Conservation (phyloP, 2,329 filamentous ascomycete genomes). For the Microsporum ferrugineum region DNA sequence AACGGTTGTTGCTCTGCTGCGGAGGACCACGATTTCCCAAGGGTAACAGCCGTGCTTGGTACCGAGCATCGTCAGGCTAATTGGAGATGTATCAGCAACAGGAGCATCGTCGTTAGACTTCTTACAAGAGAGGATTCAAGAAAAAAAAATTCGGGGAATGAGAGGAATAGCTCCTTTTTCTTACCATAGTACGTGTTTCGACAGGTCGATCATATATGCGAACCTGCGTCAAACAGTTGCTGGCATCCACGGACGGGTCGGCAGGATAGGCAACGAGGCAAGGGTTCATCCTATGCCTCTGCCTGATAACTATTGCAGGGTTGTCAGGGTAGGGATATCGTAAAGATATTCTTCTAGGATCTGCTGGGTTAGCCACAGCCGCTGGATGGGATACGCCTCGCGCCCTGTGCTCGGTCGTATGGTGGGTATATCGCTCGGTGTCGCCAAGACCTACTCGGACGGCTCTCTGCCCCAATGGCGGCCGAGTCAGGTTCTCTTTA, state of each 20-base stretch:
- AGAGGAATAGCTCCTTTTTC: neutral
- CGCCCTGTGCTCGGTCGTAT: neutral
- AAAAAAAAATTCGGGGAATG: neutral
- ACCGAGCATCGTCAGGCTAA: neutral
- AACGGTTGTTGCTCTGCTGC: neutral
- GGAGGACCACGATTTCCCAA: neutral
- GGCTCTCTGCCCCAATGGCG: neutral
- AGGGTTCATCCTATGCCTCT: neutral
- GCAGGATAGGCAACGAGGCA: neutral
- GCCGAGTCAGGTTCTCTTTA: neutral
- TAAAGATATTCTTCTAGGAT: neutral
- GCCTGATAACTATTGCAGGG: neutral
- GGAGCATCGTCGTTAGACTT: neutral
- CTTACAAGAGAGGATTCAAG: neutral
- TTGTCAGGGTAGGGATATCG: neutral
- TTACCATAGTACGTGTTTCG: conserved; percentile 3
- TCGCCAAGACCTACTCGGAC: neutral
- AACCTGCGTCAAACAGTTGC: neutral
- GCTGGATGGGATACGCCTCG: neutral
- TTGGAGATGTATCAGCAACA: neutral
- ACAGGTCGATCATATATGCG: neutral
- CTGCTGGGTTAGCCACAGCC: neutral
- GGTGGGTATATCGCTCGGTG: neutral
- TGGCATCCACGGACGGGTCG: neutral
- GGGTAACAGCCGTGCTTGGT: neutral